Conservation (phyloP, 202 grass and related monocot species). For the Sporobolus alterniflorus region DNA sequence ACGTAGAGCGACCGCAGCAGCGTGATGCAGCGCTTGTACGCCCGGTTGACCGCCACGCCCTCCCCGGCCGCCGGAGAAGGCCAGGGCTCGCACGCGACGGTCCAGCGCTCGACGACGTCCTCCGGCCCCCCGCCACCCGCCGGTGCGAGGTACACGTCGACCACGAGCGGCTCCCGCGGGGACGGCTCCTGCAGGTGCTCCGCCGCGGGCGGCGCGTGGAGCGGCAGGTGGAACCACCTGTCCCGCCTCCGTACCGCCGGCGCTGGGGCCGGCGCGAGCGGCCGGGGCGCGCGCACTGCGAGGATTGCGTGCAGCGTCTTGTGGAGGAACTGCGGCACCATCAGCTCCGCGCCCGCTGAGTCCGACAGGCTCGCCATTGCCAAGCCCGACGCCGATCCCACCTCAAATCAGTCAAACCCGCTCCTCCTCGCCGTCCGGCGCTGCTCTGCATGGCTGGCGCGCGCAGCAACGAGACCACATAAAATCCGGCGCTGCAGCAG, state of each 20-base stretch:
- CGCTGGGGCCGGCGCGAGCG: slow-evolving; percentile 25
- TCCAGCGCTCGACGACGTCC: slow-evolving; percentile 79
- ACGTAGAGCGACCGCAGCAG: slow-evolving; percentile 80
- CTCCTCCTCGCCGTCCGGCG: background rate
- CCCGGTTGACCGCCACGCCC: slow-evolving; percentile 58
- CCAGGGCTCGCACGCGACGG: slow-evolving; percentile 78
- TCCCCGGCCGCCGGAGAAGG: slow-evolving; percentile 32
- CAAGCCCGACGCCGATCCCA: background rate
- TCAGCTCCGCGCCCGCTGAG: slow-evolving; percentile 69
- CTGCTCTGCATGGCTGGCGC: slow-evolving; percentile 46
- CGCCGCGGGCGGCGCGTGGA: slow-evolving; percentile 47
- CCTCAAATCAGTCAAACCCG: slow-evolving; percentile 36
- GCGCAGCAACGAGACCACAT: slow-evolving; percentile 27
- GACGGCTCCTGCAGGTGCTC: slow-evolving; percentile 54
- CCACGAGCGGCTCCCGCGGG: slow-evolving; percentile 57
- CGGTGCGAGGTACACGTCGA: slow-evolving; percentile 73
- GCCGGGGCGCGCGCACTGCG: slow-evolving; percentile 58
- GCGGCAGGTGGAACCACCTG: slow-evolving; percentile 73
- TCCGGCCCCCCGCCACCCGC: slow-evolving; percentile 30
- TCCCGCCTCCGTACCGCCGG: slow-evolving; percentile 53
- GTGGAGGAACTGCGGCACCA: slow-evolving; percentile 73
- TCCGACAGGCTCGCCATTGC: slow-evolving; percentile 62
- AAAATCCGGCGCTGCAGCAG: slow-evolving; percentile 19
- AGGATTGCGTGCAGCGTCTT: slow-evolving; percentile 87
- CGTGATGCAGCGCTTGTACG: slow-evolving; percentile 87